Percentiles rank a stretch among this genome's conserved stretches.
Evolutionary conservation across 2,329 filamentous ascomycete species (phyloP).

Genomic region (Leptographium wingfieldii): DNA sequence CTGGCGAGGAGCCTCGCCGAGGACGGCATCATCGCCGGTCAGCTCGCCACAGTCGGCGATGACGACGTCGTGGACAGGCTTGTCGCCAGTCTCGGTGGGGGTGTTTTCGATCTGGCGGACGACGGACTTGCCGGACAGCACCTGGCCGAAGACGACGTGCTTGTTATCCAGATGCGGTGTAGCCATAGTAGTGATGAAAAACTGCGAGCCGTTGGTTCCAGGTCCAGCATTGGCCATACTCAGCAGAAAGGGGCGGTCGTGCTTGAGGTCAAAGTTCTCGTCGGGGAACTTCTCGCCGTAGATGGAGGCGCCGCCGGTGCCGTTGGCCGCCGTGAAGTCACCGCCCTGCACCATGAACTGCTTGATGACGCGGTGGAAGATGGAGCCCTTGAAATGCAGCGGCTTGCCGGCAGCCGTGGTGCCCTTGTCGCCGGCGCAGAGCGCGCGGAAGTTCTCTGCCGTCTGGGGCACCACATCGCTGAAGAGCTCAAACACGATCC

Average conservation of each 20-base stretch:
- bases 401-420: slow-evolving; percentile 68
- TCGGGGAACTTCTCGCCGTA: slow-evolving; percentile 96
- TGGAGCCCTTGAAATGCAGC: slow-evolving; percentile 84
- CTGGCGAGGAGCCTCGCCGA: slow-evolving; percentile 48
- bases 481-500: slow-evolving; percentile 78
- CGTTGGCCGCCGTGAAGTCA: slow-evolving; percentile 90
- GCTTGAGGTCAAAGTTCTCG: slow-evolving; percentile 87
- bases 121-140: slow-evolving; percentile 82
- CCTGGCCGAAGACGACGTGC: slow-evolving; percentile 91
- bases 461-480: slow-evolving; percentile 77
- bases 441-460: slow-evolving; percentile 86
- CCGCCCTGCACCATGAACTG: slow-evolving; percentile 98
- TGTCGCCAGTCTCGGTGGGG: slow-evolving; percentile 61
- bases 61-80: slow-evolving; percentile 58
- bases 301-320: slow-evolving; percentile 92
- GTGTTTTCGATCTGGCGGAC: slow-evolving; percentile 84
- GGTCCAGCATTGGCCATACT: slow-evolving; percentile 98
- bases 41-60: slow-evolving; percentile 83
- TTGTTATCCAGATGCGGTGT: slow-evolving; percentile 92
- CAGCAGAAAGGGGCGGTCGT: slow-evolving; percentile 83
- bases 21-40: slow-evolving; percentile 53
- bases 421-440: slow-evolving; percentile 94
- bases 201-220: slow-evolving; percentile 91
- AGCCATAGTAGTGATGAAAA: slow-evolving; percentile 94
- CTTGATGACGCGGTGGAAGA: slow-evolving; percentile 96